Percentiles rank a stretch among this genome's conserved stretches.
Conservation (phyloP, 805 yeast species). For the Yarrowia sp. region DNA sequence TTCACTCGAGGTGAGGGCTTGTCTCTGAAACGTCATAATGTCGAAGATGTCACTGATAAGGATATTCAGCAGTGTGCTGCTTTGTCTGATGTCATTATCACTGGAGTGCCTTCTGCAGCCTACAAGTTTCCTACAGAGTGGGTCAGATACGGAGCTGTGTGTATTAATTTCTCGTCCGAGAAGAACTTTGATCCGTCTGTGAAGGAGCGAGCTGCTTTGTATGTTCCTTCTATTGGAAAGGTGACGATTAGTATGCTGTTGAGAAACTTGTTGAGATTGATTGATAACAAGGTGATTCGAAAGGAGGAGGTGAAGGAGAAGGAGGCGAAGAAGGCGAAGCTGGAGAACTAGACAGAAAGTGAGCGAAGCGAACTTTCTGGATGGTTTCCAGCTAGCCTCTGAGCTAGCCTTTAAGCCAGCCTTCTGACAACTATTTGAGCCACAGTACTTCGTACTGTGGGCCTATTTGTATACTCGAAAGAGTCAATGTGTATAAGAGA, state of each 20-base stretch:
- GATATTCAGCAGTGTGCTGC: constrained; percentile 36
- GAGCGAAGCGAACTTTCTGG: neutral
- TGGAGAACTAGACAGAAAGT: neutral
- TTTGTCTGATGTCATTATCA: constrained; percentile 86
- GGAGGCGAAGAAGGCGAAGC: constrained; percentile 24
- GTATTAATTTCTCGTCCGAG: constrained; percentile 83
- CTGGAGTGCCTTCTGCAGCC: constrained; percentile 84
- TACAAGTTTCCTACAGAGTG: constrained; percentile 85
- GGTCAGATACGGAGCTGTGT: constrained; percentile 83
- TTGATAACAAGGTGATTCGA: constrained; percentile 54
- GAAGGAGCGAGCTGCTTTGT: constrained; percentile 81
- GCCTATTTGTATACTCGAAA: too few relatives aligned
- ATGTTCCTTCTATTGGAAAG: constrained; percentile 94
- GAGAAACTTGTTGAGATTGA: constrained; percentile 80
- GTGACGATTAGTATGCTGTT: constrained; percentile 93
- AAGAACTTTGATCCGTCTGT: constrained; percentile 80
- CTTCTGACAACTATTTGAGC: too few relatives aligned
- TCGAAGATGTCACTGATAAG: constrained; percentile 49
- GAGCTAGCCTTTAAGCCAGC: too few relatives aligned
- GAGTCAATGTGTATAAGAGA: too few relatives aligned
- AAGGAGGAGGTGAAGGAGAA: constrained; percentile 12
- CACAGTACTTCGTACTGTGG: too few relatives aligned
- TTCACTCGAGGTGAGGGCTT: constrained; percentile 94
- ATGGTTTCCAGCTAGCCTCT: too few relatives aligned
- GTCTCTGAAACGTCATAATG: constrained; percentile 76